Evolutionary conservation across 2,329 filamentous ascomycete species (phyloP).

Genomic region (Colletotrichum sp.): DNA sequence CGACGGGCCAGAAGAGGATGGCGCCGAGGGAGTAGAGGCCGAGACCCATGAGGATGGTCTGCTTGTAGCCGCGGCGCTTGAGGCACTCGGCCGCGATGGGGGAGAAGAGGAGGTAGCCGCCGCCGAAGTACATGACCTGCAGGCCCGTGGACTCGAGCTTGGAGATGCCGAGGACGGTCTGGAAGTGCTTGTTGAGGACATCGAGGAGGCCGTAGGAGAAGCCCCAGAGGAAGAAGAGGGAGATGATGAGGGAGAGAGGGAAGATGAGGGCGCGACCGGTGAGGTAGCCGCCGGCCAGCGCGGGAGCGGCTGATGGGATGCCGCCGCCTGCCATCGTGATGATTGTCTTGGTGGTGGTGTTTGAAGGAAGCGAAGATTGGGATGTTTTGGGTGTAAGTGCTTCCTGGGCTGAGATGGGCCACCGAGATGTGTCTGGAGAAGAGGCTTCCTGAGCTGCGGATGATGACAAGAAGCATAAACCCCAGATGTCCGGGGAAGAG

Average conservation of each 20-base stretch:
- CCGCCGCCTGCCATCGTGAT: conserved; percentile 46
- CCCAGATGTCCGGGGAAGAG: neutral
- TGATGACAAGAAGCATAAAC: neutral
- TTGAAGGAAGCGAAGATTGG: neutral
- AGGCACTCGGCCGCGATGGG: conserved; percentile 44
- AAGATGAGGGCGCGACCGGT: conserved; percentile 46
- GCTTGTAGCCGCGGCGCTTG: conserved; percentile 46
- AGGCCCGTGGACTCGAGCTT: conserved; percentile 43
- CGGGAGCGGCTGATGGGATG: conserved; percentile 37
- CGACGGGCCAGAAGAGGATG: conserved; percentile 54
- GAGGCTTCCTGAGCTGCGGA: neutral
- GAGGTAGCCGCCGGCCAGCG: conserved; percentile 41
- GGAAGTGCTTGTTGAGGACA: conserved; percentile 53
- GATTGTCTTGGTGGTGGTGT: neutral
- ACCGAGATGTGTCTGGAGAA: neutral
- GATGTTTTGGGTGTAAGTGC: neutral
- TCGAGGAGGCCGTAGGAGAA: conserved; percentile 23
- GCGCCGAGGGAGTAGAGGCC: conserved; percentile 67
- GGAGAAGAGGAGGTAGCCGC: conserved; percentile 44
- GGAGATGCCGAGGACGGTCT: conserved; percentile 49
- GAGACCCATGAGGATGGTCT: conserved; percentile 58
- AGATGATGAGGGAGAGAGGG: conserved; percentile 53
- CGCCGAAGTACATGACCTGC: conserved; percentile 45
- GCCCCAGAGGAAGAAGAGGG: conserved; percentile 22
- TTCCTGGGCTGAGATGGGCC: neutral